Evolutionary conservation across 108 stramenopile genomes (phyloP), one percentile per base, ranked within the genome.

Genomic region (Skeletonema potamos): DNA sequence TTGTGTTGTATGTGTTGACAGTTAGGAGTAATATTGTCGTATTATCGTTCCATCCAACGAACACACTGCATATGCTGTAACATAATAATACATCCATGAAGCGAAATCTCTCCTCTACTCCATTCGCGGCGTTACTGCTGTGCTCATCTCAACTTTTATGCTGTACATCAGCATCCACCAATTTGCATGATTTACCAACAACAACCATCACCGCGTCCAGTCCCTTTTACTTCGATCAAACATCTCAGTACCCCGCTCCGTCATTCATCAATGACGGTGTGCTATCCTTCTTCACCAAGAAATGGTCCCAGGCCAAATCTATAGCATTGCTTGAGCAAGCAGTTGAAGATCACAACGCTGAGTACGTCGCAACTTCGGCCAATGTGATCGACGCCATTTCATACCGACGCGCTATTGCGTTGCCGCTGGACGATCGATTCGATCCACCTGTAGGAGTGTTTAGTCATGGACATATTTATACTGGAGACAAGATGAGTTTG

Each of bases 361-460:
- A 86, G 37, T 81, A 78, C 64, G 86, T 94, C 8, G 92, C 88
- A 41, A 76, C 82, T 9, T 85, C 86, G 9, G 55, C 66, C 22
- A 54, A 37, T 13, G 22, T 54, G 0, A 66, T 75, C 7, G 79
- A 86, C 44, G 51, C 85, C 10, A 66, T 73, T 17, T 62, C 74
- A 11, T 76, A 82, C 59, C 85, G 94, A 34, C 82, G 91, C 7
- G 66, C 88, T 41, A 86, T 92, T 55, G 87, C 76, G 8, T 58
- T 96, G 36, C 95, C 95, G 4, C 68, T 96, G 30, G 83, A 89
- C 30, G 87, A 90, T 8, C 68, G 81, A 59, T 96, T 96, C 66
- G 84, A 93, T 76, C 92, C 95, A n/a, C 87, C 95, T 32, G 87
- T 86, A 81, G 95, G 95, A 8, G 66, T 79, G 30, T 96, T 96